Conservation (phyloP, 495 filamentous ascomycete genomes). For the Penicillium soppii region DNA sequence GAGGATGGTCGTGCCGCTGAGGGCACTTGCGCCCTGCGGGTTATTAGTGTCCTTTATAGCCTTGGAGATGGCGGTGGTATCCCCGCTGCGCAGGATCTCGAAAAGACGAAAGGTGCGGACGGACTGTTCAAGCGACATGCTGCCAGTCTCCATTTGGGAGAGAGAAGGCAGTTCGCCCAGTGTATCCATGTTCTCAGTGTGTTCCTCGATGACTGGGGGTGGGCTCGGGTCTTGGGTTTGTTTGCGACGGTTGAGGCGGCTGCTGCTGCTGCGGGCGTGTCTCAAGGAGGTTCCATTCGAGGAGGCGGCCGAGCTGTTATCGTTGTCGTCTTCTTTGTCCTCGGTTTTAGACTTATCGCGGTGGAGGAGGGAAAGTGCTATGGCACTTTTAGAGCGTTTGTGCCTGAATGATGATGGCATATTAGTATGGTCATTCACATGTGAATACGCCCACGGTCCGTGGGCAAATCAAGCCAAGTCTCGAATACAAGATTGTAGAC, state of each 20-base stretch:
- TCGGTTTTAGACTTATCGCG: conserved; percentile 49
- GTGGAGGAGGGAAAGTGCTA: conserved; percentile 52
- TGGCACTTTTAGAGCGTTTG: conserved; percentile 53
- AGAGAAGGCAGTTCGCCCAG: conserved; percentile 34
- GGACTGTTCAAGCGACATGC: conserved; percentile 81
- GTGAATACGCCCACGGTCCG: conserved; percentile 6
- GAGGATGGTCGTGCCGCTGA: conserved; percentile 83
- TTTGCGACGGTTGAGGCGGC: conserved; percentile 28
- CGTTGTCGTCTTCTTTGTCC: conserved; percentile 28
- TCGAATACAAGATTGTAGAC: not conserved
- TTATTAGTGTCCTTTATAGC: conserved; percentile 73
- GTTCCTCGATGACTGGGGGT: conserved; percentile 22
- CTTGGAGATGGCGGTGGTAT: conserved; percentile 85
- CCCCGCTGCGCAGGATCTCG: conserved; percentile 84
- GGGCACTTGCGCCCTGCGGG: conserved; percentile 37
- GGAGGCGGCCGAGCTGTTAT: conserved; percentile 30
- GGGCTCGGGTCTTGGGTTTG: conserved; percentile 23
- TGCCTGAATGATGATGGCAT: conserved; percentile 38
- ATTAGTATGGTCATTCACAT: conserved; percentile 26
- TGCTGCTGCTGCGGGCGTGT: conserved; percentile 31
- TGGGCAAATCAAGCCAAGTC: not conserved
- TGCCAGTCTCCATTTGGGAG: conserved; percentile 29
- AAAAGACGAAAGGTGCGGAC: conserved; percentile 92
- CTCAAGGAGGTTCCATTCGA: conserved; percentile 28
- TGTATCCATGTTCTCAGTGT: conserved; percentile 29